phyloP scores from a whole-genome alignment of 2,329 filamentous ascomycete genomes.

The Talaromyces albobiverticillius region DNA sequence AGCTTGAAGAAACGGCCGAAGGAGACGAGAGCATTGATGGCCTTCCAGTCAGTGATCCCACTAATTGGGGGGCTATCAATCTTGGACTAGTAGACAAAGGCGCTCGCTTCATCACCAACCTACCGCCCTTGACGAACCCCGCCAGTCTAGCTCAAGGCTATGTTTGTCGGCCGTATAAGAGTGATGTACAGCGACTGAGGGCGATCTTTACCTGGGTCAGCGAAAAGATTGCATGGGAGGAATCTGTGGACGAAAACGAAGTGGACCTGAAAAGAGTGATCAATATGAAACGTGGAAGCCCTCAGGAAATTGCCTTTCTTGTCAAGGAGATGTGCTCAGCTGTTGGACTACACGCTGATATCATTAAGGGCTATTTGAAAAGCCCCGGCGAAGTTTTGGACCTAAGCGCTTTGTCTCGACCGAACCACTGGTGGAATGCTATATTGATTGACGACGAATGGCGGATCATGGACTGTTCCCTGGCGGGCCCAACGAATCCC shows the following conservation, averaged over 20 bases:
- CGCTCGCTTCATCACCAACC: constrained; percentile 79
- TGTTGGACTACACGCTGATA: constrained; percentile 81
- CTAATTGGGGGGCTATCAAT: constrained; percentile 76
- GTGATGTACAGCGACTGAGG: constrained; percentile 85
- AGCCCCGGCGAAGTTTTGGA: constrained; percentile 80
- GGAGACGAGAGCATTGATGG: constrained; percentile 89
- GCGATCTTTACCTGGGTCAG: constrained; percentile 97
- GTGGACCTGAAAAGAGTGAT: constrained; percentile 81
- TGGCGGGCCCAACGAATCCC: constrained; percentile 89
- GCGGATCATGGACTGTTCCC: constrained; percentile 91
- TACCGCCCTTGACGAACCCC: constrained; percentile 79
- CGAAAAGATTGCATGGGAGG: constrained; percentile 94
- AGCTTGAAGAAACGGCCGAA: constrained; percentile 77
- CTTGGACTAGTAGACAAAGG: constrained; percentile 92
- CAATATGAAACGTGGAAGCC: constrained; percentile 76
- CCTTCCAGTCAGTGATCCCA: constrained; percentile 74
- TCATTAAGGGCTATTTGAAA: constrained; percentile 88
- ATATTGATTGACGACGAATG: constrained; percentile 91
- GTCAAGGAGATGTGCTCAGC: constrained; percentile 92
- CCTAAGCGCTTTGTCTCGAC: constrained; percentile 73
- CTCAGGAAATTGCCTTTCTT: constrained; percentile 82
- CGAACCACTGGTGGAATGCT: constrained; percentile 98
- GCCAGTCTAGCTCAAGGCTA: constrained; percentile 83
- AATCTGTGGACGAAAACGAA: constrained; percentile 77
- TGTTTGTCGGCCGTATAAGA: constrained; percentile 89